Percentiles rank a stretch among this genome's conserved stretches.
phyloP scores from a whole-genome alignment of 2,329 filamentous ascomycete species.

The Amesomyces nigricolor region DNA sequence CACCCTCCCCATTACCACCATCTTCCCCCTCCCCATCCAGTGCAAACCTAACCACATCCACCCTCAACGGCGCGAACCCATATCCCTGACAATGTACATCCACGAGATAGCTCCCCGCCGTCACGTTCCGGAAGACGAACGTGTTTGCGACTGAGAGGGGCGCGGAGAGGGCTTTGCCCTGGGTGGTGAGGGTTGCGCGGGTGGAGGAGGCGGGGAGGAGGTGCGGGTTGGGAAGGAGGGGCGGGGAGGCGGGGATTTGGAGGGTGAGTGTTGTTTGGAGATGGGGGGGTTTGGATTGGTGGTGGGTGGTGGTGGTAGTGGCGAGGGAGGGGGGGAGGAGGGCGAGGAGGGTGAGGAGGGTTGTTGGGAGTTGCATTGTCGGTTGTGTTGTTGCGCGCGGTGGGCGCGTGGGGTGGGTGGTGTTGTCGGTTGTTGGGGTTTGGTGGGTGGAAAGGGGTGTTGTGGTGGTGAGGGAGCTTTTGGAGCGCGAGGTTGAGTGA shows the following conservation, averaged over 20 bases:
- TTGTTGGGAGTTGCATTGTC: slow-evolving; percentile 32
- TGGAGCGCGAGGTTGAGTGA: slow-evolving; percentile 8
- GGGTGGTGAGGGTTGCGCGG: slow-evolving; percentile 53
- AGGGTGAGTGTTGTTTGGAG: slow-evolving; percentile 41
- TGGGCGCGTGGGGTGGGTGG: neutral
- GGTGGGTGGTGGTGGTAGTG: slow-evolving; percentile 19
- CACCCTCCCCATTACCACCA: slow-evolving; percentile 15
- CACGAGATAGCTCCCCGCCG: slow-evolving; percentile 69
- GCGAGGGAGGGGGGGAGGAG: slow-evolving; percentile 27
- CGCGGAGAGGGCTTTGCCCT: slow-evolving; percentile 41
- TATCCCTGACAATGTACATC: slow-evolving; percentile 72
- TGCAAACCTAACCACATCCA: slow-evolving; percentile 55
- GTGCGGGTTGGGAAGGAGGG: slow-evolving; percentile 41
- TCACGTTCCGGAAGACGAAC: slow-evolving; percentile 71
- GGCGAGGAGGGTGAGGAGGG: slow-evolving; percentile 34
- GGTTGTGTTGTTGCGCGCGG: slow-evolving; percentile 5
- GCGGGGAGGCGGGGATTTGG: slow-evolving; percentile 35
- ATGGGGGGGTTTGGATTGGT: slow-evolving; percentile 27
- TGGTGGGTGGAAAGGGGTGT: neutral
- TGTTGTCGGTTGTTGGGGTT: neutral
- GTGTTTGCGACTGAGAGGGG: slow-evolving; percentile 63
- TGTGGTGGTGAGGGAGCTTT: neutral
- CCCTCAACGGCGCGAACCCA: slow-evolving; percentile 70
- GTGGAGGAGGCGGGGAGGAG: slow-evolving; percentile 59
- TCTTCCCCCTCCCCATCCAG: slow-evolving; percentile 28